Evolutionary conservation across 2,329 filamentous ascomycete species (phyloP), one percentile per base, ranked within the genome.

Genomic region (Rachicladosporium sp.): DNA sequence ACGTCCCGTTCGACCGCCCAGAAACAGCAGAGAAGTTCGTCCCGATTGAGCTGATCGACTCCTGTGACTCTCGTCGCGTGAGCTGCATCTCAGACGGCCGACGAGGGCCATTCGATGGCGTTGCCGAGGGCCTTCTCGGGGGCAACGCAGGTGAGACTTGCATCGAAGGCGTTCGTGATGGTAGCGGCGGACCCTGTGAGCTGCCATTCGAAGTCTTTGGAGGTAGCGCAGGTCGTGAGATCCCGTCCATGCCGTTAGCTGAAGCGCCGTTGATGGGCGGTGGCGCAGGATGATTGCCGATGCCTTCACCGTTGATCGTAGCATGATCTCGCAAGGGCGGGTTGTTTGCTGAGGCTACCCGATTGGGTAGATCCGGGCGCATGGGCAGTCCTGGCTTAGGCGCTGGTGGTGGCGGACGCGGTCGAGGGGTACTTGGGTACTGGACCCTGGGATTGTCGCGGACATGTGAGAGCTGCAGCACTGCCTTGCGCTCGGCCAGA

Each of bases 31-130:
- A 70, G 10, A 59, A 56, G 4, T 56, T 58, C 10, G 66, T 69
- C 4, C 59, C 65, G 49, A 63, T 60, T 7, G 73, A 76, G 10
- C 68, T 67, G 33, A 69, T 59, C 2, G 73, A 76, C 36, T 74
- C 73, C 19, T 54, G 53, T 0, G 69, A 72, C 6, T 51, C 57
- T 43, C 58, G 58, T 31, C 65, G 59, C 31, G 51, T 55, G 6
- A 58, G 46, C 3, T 43, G 36, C 33, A 46, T 49, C 2, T 50
- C 50, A 29, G 52, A 42, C 11, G 34, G 43, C 34, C 4, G 27
- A 5, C 11, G 40, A 15, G 9, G 4, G 21, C 23, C n/a, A 35
- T 47, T 46, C 27, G 51, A 53, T 15, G 49, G 47, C 3, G 50
- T 54, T 35, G 63, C 63, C 1, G 66, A 69, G 10, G 63, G 53